Conservation (phyloP, 1,284 basidiomycete species). For the Phaffia rhodozyma region DNA sequence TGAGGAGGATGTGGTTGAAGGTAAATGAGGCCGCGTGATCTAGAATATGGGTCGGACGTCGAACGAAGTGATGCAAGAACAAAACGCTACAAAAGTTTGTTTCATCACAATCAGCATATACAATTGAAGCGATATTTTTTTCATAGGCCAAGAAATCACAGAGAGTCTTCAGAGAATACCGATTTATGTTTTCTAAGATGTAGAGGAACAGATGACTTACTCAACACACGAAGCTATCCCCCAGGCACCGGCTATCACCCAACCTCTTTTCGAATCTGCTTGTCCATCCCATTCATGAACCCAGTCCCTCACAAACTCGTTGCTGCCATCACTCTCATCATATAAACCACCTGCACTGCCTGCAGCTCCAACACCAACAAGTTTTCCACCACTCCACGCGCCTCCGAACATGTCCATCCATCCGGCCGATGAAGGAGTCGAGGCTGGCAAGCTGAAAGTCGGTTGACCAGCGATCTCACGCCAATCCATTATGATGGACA, state of each 20-base stretch:
- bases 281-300: conserved; percentile 36
- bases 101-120: background rate
- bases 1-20: conserved; percentile 79
- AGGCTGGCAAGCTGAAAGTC: conserved; percentile 34
- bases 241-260: conserved; percentile 79
- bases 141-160: background rate
- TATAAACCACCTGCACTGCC: conserved; percentile 39
- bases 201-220: conserved; percentile 42
- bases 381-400: conserved; percentile 63
- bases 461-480: conserved; percentile 76
- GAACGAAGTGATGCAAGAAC: conserved; percentile 73
- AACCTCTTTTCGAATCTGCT: conserved; percentile 64
- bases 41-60: conserved; percentile 82
- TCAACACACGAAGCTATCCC: conserved; percentile 62
- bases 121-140: background rate
- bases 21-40: conserved; percentile 85
- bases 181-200: background rate
- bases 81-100: conserved; percentile 49
- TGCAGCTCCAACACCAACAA: conserved; percentile 43
- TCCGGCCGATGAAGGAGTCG: background rate
- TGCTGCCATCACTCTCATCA: conserved; percentile 24
- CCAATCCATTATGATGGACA: conserved; percentile 75
- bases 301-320: background rate
- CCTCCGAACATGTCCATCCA: conserved; percentile 40
- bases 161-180: background rate